Conservation (phyloP, 2,329 filamentous ascomycete species). For the Cryphonectria carpinicola region DNA sequence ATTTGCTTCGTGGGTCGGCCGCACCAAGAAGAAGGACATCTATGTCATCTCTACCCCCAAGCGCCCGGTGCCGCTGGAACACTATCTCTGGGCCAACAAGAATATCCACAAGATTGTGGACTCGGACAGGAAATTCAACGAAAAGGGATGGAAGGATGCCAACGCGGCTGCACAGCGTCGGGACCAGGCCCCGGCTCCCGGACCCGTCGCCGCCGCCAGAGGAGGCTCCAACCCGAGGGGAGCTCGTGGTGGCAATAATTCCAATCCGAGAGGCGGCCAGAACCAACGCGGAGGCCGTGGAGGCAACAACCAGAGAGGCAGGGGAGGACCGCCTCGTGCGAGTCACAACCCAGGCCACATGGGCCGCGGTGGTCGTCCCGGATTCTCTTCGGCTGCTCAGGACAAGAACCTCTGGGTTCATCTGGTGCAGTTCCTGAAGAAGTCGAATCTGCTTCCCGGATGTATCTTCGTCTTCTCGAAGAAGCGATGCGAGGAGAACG, state of each 20-base stretch:
- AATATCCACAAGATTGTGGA: conserved; percentile 94
- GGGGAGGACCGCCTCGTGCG: conserved; percentile 61
- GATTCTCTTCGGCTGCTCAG: conserved; percentile 86
- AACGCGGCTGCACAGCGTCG: conserved; percentile 80
- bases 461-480: conserved; percentile 99
- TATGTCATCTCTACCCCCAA: conserved; percentile 99
- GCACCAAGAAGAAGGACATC: conserved; percentile 98
- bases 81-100: conserved; percentile 95
- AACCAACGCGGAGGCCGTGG: conserved; percentile 52
- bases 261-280: conserved; percentile 51
- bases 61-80: conserved; percentile 89
- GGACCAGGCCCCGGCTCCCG: conserved; percentile 69
- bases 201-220: conserved; percentile 43
- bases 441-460: conserved; percentile 82
- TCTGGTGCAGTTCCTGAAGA: conserved; percentile 87
- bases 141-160: conserved; percentile 93
- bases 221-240: conserved; percentile 56
- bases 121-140: conserved; percentile 86
- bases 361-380: conserved; percentile 82
- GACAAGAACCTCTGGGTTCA: conserved; percentile 98
- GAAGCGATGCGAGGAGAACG: conserved; percentile 95
- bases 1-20: conserved; percentile 96
- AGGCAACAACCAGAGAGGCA: conserved; percentile 58
- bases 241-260: conserved; percentile 48
- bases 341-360: conserved; percentile 79